Evolutionary conservation across 768 basidiomycete species (phyloP).

Genomic region (Strobilomyces dryophilus): DNA sequence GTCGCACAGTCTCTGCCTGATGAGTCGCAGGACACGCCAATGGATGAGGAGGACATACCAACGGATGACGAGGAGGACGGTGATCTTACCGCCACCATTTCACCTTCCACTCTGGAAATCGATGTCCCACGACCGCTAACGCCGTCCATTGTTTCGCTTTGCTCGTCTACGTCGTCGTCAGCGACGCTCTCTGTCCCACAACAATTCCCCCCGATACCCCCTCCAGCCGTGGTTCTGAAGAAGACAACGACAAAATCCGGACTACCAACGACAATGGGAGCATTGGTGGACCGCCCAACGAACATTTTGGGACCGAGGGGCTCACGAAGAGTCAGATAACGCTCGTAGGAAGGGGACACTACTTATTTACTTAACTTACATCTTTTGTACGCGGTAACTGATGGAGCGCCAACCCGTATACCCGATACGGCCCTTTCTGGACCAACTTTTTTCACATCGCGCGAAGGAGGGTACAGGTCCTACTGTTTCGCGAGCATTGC

Average conservation of each 20-base stretch:
- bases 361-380: constrained; percentile 13
- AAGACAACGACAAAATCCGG: constrained; percentile 23
- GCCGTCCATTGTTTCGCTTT: constrained; percentile 31
- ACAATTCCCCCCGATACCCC: constrained; percentile 4
- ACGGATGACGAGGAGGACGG: constrained; percentile 8
- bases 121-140: constrained; percentile 15
- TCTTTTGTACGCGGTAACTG: neutral
- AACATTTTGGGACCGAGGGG: constrained; percentile 32
- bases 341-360: neutral
- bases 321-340: constrained; percentile 28
- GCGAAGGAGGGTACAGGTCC: no score
- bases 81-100: constrained; percentile 19
- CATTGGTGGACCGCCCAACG: constrained; percentile 31
- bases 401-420: no score
- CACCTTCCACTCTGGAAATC: constrained; percentile 2
- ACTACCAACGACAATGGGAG: constrained; percentile 21
- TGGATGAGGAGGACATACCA: constrained; percentile 25
- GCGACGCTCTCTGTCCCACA: constrained; percentile 22
- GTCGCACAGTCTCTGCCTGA: constrained; percentile 35
- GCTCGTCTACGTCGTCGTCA: constrained; percentile 38
- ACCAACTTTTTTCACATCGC: no score
- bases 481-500: no score
- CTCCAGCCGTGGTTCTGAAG: constrained; percentile 15
- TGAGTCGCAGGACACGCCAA: constrained; percentile 14
- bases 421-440: no score